A percentile compares a stretch with the other conserved stretches of the same genome.
Evolutionary conservation across 2,329 filamentous ascomycete species (phyloP).

Genomic region (Colletotrichum endophyticum): DNA sequence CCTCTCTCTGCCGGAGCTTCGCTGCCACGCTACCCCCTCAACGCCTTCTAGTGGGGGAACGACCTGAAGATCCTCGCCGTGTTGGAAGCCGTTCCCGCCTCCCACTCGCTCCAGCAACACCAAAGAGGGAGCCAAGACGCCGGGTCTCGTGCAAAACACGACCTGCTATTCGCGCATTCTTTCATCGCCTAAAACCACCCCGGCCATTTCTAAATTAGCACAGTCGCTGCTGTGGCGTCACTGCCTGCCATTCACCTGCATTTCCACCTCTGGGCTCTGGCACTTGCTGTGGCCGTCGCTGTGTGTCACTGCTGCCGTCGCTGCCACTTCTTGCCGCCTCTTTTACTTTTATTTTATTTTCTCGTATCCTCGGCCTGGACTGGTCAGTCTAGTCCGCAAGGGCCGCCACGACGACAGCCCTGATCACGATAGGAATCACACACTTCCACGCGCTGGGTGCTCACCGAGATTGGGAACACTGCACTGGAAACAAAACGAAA

Average conservation of each 20-base stretch:
- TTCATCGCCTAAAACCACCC: not conserved
- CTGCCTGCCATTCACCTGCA: not conserved
- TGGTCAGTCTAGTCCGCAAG: not conserved
- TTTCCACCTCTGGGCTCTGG: not conserved
- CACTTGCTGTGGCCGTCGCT: not conserved
- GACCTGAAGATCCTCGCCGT: slow-evolving; percentile 7
- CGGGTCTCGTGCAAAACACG: not conserved
- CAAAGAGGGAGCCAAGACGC: slow-evolving; percentile 16
- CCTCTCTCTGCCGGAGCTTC: not conserved
- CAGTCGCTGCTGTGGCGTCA: slow-evolving; percentile 9
- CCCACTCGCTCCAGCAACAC: not conserved
- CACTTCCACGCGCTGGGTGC: not conserved
- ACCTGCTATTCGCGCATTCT: not conserved
- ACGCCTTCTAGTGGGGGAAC: not conserved
- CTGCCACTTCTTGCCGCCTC: not conserved
- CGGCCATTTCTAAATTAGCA: not conserved
- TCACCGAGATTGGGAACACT: not conserved
- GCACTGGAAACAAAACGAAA: not conserved
- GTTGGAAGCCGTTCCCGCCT: slow-evolving; percentile 1
- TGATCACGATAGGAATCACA: not conserved
- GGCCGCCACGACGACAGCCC: not conserved
- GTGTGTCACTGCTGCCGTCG: not conserved
- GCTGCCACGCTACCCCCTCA: not conserved
- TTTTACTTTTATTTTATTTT: not conserved
- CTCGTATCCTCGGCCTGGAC: not conserved